A percentile compares a stretch with the other conserved stretches of the same genome.
phyloP scores from a whole-genome alignment of 768 basidiomycete genomes.

The Tricholoma furcatifolium region DNA sequence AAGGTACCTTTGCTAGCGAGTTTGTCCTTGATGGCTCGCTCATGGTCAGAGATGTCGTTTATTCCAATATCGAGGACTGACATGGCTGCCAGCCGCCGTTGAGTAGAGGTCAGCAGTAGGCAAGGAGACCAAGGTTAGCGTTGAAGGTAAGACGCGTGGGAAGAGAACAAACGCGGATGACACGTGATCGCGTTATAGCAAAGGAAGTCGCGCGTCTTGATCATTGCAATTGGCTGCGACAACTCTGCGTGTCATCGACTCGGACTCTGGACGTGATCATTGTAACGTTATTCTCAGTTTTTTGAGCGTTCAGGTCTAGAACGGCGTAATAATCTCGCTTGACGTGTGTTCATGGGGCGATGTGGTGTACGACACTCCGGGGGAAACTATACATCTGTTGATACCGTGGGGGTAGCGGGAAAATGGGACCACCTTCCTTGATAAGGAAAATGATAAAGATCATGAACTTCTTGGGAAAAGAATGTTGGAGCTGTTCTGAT shows the following conservation, averaged over 20 bases:
- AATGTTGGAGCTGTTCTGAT: slow-evolving; percentile 4
- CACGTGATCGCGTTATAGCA: slow-evolving; percentile 32
- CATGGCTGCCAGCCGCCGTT: slow-evolving; percentile 31
- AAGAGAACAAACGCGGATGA: slow-evolving; percentile 22
- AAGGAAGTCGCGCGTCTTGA: too few relatives aligned
- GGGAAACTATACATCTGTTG: too few relatives aligned
- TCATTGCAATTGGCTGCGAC: too few relatives aligned
- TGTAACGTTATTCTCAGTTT: background rate
- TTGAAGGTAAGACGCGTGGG: slow-evolving; percentile 1
- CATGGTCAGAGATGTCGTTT: slow-evolving; percentile 47
- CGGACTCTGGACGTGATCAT: slow-evolving; percentile 2
- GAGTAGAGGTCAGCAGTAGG: background rate
- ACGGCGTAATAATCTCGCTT: too few relatives aligned
- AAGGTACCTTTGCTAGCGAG: slow-evolving; percentile 47
- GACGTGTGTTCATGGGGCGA: background rate
- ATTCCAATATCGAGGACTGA: slow-evolving; percentile 45
- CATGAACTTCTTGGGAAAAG: slow-evolving; percentile 8
- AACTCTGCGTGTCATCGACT: too few relatives aligned
- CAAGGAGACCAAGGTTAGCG: background rate
- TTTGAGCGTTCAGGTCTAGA: background rate
- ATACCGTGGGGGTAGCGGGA: background rate
- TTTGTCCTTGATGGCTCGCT: slow-evolving; percentile 45
- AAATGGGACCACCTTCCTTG: slow-evolving; percentile 6
- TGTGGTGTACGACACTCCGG: background rate
- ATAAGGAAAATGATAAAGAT: slow-evolving; percentile 11